phyloP scores from a whole-genome alignment of 257 asterid genomes.

The Vinca minor region DNA sequence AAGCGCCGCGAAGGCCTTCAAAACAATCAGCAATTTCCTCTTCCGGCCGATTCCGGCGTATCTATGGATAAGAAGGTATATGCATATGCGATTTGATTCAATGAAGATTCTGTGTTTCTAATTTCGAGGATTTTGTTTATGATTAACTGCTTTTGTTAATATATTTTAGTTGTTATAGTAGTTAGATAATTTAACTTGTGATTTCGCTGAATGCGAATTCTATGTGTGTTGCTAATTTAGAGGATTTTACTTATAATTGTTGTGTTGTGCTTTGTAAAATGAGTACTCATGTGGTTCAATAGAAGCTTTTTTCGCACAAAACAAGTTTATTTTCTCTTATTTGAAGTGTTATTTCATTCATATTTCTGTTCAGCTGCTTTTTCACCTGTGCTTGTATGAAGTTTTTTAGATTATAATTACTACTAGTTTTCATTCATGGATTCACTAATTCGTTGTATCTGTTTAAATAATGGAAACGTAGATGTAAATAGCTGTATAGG shows the following conservation, averaged over 20 bases:
- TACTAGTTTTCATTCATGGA: not conserved
- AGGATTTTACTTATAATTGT: too few relatives aligned
- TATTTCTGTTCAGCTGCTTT: not conserved
- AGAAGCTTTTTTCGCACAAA: too few relatives aligned
- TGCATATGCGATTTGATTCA: too few relatives aligned
- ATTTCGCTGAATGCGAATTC: not conserved
- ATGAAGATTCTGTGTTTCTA: too few relatives aligned
- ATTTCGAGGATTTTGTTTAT: too few relatives aligned
- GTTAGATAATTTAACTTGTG: not conserved
- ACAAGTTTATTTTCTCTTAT: too few relatives aligned
- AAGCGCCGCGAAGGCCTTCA: slow-evolving; percentile 80
- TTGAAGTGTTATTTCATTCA: not conserved
- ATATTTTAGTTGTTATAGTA: not conserved
- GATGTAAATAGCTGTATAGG: not conserved
- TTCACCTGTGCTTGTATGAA: not conserved
- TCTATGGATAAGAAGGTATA: slow-evolving; percentile 54
- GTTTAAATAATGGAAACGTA: not conserved
- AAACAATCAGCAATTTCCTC: slow-evolving; percentile 27
- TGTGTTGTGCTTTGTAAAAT: too few relatives aligned
- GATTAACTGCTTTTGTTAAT: not conserved
- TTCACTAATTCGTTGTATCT: not conserved
- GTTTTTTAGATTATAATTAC: not conserved
- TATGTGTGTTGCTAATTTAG: not conserved
- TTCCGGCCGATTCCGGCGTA: slow-evolving; percentile 38
- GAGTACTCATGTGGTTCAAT: too few relatives aligned